These are phyloP conservation scores for Paramarasmius palmivorus DNA, from an alignment of 1,284 basidiomycete species.

Conservation along the genomic window DNA sequence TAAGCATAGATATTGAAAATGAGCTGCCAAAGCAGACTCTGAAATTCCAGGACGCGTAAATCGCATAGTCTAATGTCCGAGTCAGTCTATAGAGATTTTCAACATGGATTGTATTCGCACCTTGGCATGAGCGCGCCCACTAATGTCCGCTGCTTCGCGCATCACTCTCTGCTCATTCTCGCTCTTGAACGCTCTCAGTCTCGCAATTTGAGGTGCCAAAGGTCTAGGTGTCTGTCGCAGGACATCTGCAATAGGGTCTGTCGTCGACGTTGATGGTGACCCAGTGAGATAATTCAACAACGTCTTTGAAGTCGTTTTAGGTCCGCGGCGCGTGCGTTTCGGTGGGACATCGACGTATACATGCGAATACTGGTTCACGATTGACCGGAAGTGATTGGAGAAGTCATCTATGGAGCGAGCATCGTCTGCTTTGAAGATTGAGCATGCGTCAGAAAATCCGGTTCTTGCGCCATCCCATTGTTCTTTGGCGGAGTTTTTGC, in stretches of 20 bases:
- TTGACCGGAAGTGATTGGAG: constrained; percentile 47
- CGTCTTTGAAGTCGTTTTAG: constrained; percentile 39
- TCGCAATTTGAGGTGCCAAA: constrained; percentile 61
- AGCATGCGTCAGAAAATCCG: constrained; percentile 57
- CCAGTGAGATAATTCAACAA: constrained; percentile 46
- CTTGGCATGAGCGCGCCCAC: constrained; percentile 75
- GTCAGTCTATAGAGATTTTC: too few species aligned
- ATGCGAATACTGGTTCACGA: constrained; percentile 27
- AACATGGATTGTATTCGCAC: too few species aligned
- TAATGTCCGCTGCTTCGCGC: constrained; percentile 75
- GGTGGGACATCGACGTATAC: constrained; percentile 41
- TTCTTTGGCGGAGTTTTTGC: constrained; percentile 77
- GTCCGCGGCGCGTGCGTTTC: constrained; percentile 11
- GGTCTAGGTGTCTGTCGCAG: constrained; percentile 50
- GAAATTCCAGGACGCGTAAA: constrained; percentile 71
- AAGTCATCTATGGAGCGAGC: constrained; percentile 60
- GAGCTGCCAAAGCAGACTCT: constrained; percentile 78
- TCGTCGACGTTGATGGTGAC: constrained; percentile 31
- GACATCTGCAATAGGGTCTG: constrained; percentile 53
- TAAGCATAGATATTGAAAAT: constrained; percentile 87
- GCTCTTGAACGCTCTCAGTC: constrained; percentile 72
- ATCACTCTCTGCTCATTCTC: constrained; percentile 68
- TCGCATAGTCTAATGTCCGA: constrained; percentile 71
- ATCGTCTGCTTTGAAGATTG: constrained; percentile 77
- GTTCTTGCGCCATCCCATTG: constrained; percentile 92